Base-by-base conservation (phyloP, 441 rosid genomes). In the Euphorbia celastroides region DNA sequence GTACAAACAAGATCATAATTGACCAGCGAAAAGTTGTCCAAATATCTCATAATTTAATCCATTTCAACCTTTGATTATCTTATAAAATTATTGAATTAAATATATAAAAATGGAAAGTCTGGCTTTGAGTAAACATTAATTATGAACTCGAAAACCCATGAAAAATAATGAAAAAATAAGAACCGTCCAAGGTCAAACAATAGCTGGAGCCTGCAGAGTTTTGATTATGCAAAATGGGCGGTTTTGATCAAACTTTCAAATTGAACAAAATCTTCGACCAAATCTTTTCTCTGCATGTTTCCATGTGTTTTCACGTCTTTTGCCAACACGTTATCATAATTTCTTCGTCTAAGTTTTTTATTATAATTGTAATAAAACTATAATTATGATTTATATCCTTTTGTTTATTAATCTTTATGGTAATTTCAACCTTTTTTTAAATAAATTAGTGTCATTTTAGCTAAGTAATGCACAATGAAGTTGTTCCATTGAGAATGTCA, bases 281-380 rank as follows among this genome's bases (percentile, higher is more conserved):
- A 50, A 55, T 66, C 17, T 65, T 54, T 19, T 66, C 52, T 17
- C 36, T 66, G 55, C 63, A 67, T 67, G 67, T 61, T 38, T 65
- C 69, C 60, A 55, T 66, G 69, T 66, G 60, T 7, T 48, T 48
- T 42, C 5, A 42, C 3, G 20, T 36, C 22, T 38, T 14, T 11
- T 26, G 17, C 14, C 28, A n/a, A 17, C 26, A 60, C 23, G 46
- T 60, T 30, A 17, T 31, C 2, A 9, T 60, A 6, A 17, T 31
- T 19, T 31, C 64, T 38, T 60, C 59, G 13, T 55, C 26, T 55
- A 25, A 30, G 30, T 23, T 8, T 34, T 34, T 34, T 3, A 3
- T 34, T 34, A 3, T 34, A 34, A 34, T 3, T 9, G 9, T 3
- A 34, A 34, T 34, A 34, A 34, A 34, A n/a, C n/a, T n/a, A n/a